These are phyloP conservation scores for Heliamphora pulchella DNA, from an alignment of 179 eudicot genomes.

Conservation along the genomic window DNA sequence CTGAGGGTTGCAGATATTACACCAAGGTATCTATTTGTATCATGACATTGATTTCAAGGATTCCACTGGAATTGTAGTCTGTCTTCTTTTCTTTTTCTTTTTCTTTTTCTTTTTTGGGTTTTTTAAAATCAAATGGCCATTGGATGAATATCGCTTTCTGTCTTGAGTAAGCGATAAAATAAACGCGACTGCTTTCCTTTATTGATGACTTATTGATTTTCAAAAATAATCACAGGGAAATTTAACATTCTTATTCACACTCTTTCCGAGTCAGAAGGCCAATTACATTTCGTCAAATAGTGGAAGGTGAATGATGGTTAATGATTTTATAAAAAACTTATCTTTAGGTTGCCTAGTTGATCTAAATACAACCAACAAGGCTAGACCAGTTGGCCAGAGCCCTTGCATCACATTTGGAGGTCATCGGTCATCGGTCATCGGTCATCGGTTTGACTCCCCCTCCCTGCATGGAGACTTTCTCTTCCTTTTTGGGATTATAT, in stretches of 20 bases:
- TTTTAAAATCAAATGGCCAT: background rate
- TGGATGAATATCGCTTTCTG: background rate
- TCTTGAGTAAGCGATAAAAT: background rate
- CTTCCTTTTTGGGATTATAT: no score
- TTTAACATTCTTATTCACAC: background rate
- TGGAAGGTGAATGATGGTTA: background rate
- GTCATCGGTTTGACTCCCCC: no score
- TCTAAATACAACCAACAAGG: background rate
- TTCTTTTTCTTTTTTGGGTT: background rate
- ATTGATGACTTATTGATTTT: background rate
- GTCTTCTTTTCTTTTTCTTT: background rate
- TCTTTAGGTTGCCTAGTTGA: constrained; percentile 7
- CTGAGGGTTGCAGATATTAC: constrained; percentile 73
- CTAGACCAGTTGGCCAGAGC: no score
- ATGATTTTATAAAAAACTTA: background rate
- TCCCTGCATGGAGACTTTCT: no score
- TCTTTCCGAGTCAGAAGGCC: background rate
- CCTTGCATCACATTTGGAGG: no score
- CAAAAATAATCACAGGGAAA: background rate
- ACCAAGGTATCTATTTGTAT: constrained; percentile 37
- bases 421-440: no score
- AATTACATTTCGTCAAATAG: background rate
- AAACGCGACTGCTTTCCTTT: background rate
- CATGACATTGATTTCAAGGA: background rate
- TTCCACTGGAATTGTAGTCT: background rate